These are phyloP conservation scores for Phytopythium ostracodes DNA, from an alignment of 352 stramenopile species.

Conservation along the genomic window DNA sequence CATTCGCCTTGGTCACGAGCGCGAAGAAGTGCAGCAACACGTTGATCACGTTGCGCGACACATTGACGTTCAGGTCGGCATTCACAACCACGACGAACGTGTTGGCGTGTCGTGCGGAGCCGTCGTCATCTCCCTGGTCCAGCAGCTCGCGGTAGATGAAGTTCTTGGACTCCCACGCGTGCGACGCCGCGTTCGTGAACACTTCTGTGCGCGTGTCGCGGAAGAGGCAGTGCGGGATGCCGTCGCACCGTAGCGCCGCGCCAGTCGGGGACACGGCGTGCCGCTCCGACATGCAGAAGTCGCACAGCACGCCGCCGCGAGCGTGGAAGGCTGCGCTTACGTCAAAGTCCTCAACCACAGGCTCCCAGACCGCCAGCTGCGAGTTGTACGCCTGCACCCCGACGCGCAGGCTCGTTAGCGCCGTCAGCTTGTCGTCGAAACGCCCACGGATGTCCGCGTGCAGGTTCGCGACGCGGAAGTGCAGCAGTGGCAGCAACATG, in stretches of 20 bases:
- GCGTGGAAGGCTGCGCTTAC: slow-evolving; percentile 70
- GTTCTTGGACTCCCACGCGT: slow-evolving; percentile 76
- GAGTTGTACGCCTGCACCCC: slow-evolving; percentile 84
- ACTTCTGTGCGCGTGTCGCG: slow-evolving; percentile 56
- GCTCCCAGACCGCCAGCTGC: slow-evolving; percentile 84
- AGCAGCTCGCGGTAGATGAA: slow-evolving; percentile 83
- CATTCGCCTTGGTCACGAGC: slow-evolving; percentile 64
- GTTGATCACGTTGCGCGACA: slow-evolving; percentile 80
- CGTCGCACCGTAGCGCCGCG: slow-evolving; percentile 49
- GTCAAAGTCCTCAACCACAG: slow-evolving; percentile 80
- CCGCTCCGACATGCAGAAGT: slow-evolving; percentile 76
- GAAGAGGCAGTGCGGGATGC: slow-evolving; percentile 73
- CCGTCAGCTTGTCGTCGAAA: slow-evolving; percentile 59
- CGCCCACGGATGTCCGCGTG: slow-evolving; percentile 60
- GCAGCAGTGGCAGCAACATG: slow-evolving; percentile 77
- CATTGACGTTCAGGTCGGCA: slow-evolving; percentile 79
- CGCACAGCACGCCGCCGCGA: slow-evolving; percentile 64
- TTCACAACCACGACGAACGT: slow-evolving; percentile 77
- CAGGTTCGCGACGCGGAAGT: slow-evolving; percentile 69
- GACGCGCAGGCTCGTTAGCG: slow-evolving; percentile 54
- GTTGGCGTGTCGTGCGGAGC: slow-evolving; percentile 40
- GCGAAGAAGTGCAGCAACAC: slow-evolving; percentile 74
- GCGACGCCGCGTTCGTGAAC: slow-evolving; percentile 55
- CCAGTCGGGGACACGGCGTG: slow-evolving; percentile 57
- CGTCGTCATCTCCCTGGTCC: slow-evolving; percentile 48